A percentile compares a stretch with the other conserved stretches of the same genome.
These are phyloP conservation scores for Populus davidiana DNA, from an alignment of 345 rosid genomes.

Conservation along the genomic window DNA sequence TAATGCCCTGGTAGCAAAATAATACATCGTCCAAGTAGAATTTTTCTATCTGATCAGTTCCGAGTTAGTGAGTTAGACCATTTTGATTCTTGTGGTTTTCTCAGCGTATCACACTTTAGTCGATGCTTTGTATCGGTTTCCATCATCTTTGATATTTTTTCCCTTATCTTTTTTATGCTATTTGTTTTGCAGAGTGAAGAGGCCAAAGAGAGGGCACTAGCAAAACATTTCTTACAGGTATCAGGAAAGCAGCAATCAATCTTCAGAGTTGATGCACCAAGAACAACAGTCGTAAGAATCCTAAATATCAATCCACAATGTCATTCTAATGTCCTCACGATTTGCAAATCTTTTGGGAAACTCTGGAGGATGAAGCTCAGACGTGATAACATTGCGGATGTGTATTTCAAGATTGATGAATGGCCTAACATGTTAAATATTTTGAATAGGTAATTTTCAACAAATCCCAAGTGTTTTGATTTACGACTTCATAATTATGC, in stretches of 20 bases:
- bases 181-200: constrained; percentile 37
- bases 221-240: constrained; percentile 28
- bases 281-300: constrained; percentile 42
- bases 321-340: too few species aligned
- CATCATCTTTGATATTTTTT: neutral
- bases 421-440: constrained; percentile 49
- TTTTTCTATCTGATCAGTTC: too few species aligned
- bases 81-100: too few species aligned
- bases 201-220: constrained; percentile 43
- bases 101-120: too few species aligned
- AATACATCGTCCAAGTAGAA: too few species aligned
- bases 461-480: neutral
- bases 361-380: neutral
- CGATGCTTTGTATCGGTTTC: too few species aligned
- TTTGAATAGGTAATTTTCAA: constrained; percentile 33
- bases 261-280: constrained; percentile 47
- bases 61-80: too few species aligned
- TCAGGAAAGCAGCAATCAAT: constrained; percentile 22
- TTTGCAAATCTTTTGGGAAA: constrained; percentile 26
- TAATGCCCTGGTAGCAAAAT: too few species aligned
- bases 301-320: constrained; percentile 6
- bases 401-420: constrained; percentile 27
- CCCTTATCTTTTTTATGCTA: neutral
- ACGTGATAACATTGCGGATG: constrained; percentile 12
- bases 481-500: neutral